These are phyloP conservation scores for Curvularia sp. DNA, from an alignment of 2,329 filamentous ascomycete genomes.

Conservation along the genomic window DNA sequence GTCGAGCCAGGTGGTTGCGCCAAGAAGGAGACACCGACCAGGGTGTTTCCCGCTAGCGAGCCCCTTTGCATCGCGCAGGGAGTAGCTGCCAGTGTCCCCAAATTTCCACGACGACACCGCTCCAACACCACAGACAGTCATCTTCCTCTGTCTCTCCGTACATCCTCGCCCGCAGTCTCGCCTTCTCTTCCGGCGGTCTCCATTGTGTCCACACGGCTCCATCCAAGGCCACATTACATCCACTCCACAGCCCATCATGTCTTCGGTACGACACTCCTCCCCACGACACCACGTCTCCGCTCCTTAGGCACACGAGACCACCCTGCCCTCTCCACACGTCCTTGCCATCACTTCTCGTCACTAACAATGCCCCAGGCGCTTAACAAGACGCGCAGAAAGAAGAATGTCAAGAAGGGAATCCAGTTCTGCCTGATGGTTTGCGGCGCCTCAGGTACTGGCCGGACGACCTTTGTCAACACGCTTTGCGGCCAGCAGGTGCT, in stretches of 20 bases:
- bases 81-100: slow-evolving; percentile 50
- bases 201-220: slow-evolving; percentile 26
- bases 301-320: slow-evolving; percentile 33
- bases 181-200: slow-evolving; percentile 29
- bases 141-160: slow-evolving; percentile 18
- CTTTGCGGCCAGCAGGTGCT: slow-evolving; percentile 96
- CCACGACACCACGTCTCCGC: slow-evolving; percentile 32
- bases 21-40: slow-evolving; percentile 43
- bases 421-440: slow-evolving; percentile 99
- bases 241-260: slow-evolving; percentile 42
- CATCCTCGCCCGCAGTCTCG: slow-evolving; percentile 28
- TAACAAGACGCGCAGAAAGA: slow-evolving; percentile 97
- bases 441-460: slow-evolving; percentile 96
- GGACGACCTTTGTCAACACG: slow-evolving; percentile 99
- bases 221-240: slow-evolving; percentile 31
- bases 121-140: slow-evolving; percentile 37
- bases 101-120: slow-evolving; percentile 50
- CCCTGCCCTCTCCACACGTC: slow-evolving; percentile 22
- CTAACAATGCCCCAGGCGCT: slow-evolving; percentile 55
- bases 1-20: slow-evolving; percentile 37
- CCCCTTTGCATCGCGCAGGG: slow-evolving; percentile 52
- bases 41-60: slow-evolving; percentile 47
- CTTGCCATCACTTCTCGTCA: slow-evolving; percentile 27
- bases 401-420: slow-evolving; percentile 99
- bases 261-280: slow-evolving; percentile 47